These are phyloP conservation scores for Euphrasia confusa DNA, from an alignment of 257 asterid species.

Conservation along the genomic window DNA sequence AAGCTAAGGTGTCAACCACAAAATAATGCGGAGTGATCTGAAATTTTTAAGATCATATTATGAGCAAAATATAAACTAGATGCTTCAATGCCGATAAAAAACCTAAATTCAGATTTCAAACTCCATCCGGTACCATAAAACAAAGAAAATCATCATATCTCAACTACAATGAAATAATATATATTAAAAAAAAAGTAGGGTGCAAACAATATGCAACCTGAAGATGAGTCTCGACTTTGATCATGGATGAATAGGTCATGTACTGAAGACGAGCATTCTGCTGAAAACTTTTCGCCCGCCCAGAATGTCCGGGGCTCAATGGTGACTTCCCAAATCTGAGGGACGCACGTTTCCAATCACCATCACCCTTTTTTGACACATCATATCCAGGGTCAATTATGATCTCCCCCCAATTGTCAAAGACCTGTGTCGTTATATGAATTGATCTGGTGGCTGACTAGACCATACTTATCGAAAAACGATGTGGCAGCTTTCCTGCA, in stretches of 20 bases:
- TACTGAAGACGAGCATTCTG: constrained; percentile 93
- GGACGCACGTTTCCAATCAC: constrained; percentile 72
- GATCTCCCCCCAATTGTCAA: constrained; percentile 73
- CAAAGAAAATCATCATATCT: constrained; percentile 11
- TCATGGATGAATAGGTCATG: constrained; percentile 81
- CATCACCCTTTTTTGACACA: constrained; percentile 74
- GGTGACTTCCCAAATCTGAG: constrained; percentile 72
- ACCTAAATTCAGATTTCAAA: constrained; percentile 4
- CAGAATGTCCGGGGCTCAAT: constrained; percentile 58
- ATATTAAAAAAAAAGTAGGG: background rate
- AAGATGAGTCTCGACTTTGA: constrained; percentile 54
- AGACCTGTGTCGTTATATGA: constrained; percentile 63
- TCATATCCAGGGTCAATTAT: constrained; percentile 70
- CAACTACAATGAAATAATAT: background rate
- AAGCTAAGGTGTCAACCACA: background rate
- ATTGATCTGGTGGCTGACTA: constrained; percentile 77
- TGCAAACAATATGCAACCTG: constrained; percentile 40
- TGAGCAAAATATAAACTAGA: constrained; percentile 5
- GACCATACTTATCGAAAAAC: constrained; percentile 71
- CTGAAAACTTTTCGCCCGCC: constrained; percentile 68
- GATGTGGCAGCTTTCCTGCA: constrained; percentile 61
- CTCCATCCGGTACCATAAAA: background rate
- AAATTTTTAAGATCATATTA: background rate
- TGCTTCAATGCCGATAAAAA: constrained; percentile 3
- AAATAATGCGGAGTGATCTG: background rate